These are phyloP conservation scores for Agrocybe chaxingu DNA, from an alignment of 768 basidiomycete genomes.

Conservation along the genomic window DNA sequence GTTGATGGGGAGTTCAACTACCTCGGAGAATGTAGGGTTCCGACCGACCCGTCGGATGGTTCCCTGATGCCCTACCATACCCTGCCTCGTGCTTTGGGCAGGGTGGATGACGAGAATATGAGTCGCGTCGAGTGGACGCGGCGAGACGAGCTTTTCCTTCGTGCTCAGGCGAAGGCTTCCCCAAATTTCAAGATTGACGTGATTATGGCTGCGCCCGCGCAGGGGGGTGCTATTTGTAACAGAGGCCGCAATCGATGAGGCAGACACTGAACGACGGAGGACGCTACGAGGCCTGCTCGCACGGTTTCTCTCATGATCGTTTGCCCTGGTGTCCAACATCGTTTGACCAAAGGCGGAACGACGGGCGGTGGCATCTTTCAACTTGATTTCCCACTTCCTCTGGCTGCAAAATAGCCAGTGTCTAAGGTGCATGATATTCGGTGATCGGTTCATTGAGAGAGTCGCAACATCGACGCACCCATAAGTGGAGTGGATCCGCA, in stretches of 20 bases:
- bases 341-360: constrained; percentile 21
- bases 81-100: constrained; percentile 7
- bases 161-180: constrained; percentile 19
- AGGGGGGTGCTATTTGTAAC: not conserved
- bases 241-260: constrained; percentile 15
- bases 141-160: constrained; percentile 28
- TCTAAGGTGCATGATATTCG: constrained; percentile 10
- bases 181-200: not conserved
- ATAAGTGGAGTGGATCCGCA: constrained; percentile 17
- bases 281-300: not conserved
- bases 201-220: not conserved
- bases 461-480: constrained; percentile 13
- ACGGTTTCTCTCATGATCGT: constrained; percentile 11
- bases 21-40: constrained; percentile 12
- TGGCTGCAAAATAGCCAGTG: constrained; percentile 31
- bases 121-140: constrained; percentile 32
- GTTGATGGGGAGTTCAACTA: constrained; percentile 33
- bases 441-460: not conserved
- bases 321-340: not conserved
- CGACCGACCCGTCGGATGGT: not conserved
- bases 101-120: constrained; percentile 29
- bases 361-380: constrained; percentile 22
- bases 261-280: constrained; percentile 24
- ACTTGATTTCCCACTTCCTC: constrained; percentile 18
- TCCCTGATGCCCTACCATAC: not conserved